These are phyloP conservation scores for Claviceps pazoutovae DNA, from an alignment of 2,329 filamentous ascomycete genomes.

Conservation along the genomic window DNA sequence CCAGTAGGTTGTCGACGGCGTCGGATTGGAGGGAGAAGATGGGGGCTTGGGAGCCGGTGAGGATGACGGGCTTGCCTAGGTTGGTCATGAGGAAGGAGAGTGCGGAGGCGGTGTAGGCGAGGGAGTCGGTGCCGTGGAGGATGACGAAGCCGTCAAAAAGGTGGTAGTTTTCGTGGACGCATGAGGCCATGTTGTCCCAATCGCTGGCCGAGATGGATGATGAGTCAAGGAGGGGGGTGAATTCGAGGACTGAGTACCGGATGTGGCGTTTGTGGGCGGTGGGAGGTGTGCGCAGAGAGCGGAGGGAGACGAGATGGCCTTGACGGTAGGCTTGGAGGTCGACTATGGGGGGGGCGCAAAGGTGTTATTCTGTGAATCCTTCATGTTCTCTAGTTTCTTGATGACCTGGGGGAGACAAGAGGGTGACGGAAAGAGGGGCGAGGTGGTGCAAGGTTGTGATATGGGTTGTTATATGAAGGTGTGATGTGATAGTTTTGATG, in stretches of 20 bases:
- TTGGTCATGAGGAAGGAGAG: constrained; percentile 89
- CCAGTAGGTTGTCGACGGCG: constrained; percentile 79
- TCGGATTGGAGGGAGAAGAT: constrained; percentile 88
- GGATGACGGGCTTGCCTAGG: constrained; percentile 77
- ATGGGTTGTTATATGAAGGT: no score
- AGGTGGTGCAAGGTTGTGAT: no score
- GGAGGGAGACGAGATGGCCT: constrained; percentile 37
- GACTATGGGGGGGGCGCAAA: constrained; percentile 16
- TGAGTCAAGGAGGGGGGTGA: constrained; percentile 72
- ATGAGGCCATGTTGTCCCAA: constrained; percentile 71
- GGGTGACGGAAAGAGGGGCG: background rate
- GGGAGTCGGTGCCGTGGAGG: constrained; percentile 78
- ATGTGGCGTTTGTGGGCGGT: constrained; percentile 71
- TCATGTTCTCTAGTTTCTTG: background rate
- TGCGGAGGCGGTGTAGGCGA: constrained; percentile 80
- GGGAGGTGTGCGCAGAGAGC: constrained; percentile 63
- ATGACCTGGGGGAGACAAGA: background rate
- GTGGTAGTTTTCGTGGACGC: constrained; percentile 74
- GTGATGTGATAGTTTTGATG: no score
- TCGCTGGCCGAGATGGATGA: constrained; percentile 77
- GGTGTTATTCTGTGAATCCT: background rate
- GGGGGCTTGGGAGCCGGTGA: constrained; percentile 71
- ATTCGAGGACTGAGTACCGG: constrained; percentile 74
- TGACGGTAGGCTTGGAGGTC: constrained; percentile 37
- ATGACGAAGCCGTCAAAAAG: constrained; percentile 85